Percentiles rank a stretch among this genome's conserved stretches.
Evolutionary conservation across 352 stramenopile species (phyloP).

Genomic region (Peronospora destructor): DNA sequence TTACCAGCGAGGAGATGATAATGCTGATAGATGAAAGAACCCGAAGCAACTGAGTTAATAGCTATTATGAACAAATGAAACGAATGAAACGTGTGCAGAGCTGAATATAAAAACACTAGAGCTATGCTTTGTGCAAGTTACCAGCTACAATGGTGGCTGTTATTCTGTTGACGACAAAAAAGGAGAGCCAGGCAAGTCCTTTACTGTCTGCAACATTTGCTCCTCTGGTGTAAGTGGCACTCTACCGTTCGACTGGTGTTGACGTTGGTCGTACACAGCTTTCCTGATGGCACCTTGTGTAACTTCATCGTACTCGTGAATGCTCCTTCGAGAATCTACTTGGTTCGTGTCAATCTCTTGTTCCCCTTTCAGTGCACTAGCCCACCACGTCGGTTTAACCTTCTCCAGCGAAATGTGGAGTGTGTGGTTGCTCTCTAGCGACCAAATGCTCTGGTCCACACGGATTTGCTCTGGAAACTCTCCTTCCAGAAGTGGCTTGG

Average conservation of each 20-base stretch:
- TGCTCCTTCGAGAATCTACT: conserved; percentile 94
- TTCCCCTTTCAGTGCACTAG: conserved; percentile 86
- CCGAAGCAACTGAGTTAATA: not conserved
- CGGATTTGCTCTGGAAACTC: conserved; percentile 90
- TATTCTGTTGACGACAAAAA: conserved; percentile 17
- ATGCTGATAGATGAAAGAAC: conserved; percentile 6
- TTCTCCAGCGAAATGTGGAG: conserved; percentile 92
- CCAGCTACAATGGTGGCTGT: not conserved
- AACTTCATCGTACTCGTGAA: conserved; percentile 94
- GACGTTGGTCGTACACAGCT: conserved; percentile 93
- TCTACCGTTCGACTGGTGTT: conserved; percentile 85
- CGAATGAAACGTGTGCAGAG: conserved; percentile 8
- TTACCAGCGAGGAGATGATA: conserved; percentile 4
- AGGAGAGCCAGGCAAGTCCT: conserved; percentile 44
- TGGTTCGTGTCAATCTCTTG: conserved; percentile 95
- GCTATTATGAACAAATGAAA: conserved; percentile 3
- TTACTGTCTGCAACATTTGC: conserved; percentile 91
- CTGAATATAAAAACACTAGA: conserved; percentile 1
- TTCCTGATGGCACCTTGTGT: conserved; percentile 98
- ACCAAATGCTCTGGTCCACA: conserved; percentile 97
- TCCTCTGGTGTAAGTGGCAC: conserved; percentile 90
- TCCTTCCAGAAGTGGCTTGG: conserved; percentile 59
- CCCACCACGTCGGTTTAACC: conserved; percentile 98
- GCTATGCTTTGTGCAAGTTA: not conserved
- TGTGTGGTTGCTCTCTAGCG: conserved; percentile 68